Evolutionary conservation across 2,329 filamentous ascomycete genomes (phyloP).

Genomic region (Myriosclerotinia scirpicola): DNA sequence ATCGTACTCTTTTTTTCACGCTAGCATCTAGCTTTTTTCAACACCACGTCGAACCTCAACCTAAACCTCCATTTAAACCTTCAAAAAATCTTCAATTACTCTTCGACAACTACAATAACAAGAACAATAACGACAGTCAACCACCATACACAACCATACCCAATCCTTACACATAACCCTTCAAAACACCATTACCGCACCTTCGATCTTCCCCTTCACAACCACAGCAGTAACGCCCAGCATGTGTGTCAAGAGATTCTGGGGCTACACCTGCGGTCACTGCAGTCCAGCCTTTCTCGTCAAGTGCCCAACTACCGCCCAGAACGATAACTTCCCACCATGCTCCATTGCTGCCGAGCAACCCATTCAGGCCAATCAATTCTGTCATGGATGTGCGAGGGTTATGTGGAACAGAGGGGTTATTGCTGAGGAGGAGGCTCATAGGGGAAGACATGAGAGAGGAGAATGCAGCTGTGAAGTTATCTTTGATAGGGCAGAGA

Average conservation of each 20-base stretch:
- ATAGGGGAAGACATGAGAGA: constrained; percentile 30
- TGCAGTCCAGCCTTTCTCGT: constrained; percentile 45
- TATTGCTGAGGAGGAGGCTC: constrained; percentile 34
- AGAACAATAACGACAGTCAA: background rate
- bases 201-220: background rate
- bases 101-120: background rate
- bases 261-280: constrained; percentile 52
- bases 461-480: constrained; percentile 35
- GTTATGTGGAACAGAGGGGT: constrained; percentile 39
- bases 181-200: background rate
- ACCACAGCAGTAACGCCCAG: background rate
- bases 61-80: background rate
- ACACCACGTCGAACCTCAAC: background rate
- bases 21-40: background rate
- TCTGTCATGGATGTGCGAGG: constrained; percentile 37
- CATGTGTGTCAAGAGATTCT: constrained; percentile 51
- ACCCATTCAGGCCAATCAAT: constrained; percentile 30
- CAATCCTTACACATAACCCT: background rate
- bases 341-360: constrained; percentile 37
- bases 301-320: constrained; percentile 43
- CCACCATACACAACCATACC: too few relatives aligned
- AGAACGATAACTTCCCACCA: constrained; percentile 34
- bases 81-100: background rate
- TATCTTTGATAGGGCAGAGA: constrained; percentile 33
- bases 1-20: constrained; percentile 15